phyloP scores from a whole-genome alignment of 352 stramenopile genomes.

The Phytophthora pisi region DNA sequence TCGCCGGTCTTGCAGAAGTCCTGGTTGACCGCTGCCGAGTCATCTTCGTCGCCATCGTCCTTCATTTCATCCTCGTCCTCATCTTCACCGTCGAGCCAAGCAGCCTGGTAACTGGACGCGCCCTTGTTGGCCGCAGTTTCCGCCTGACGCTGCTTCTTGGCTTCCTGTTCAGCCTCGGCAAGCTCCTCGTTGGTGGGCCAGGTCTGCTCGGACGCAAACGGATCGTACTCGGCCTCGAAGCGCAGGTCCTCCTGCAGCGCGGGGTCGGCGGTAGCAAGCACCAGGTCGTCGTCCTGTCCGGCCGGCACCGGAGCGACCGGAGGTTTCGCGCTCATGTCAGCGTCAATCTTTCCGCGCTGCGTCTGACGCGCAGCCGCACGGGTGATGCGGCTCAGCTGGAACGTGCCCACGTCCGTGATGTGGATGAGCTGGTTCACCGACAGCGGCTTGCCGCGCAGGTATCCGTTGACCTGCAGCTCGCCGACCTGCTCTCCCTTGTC shows the following conservation, averaged over 20 bases:
- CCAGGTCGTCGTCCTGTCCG: slow-evolving; percentile 39
- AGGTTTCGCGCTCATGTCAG: slow-evolving; percentile 29
- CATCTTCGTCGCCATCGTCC: slow-evolving; percentile 57
- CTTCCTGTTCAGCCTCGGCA: slow-evolving; percentile 77
- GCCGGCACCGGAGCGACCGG: slow-evolving; percentile 17
- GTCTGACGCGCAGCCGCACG: slow-evolving; percentile 52
- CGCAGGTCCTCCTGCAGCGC: slow-evolving; percentile 81
- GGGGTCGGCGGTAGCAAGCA: slow-evolving; percentile 72
- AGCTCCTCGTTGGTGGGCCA: slow-evolving; percentile 96
- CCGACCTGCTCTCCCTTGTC: slow-evolving; percentile 51
- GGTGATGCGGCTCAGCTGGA: slow-evolving; percentile 84
- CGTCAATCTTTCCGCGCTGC: slow-evolving; percentile 44
- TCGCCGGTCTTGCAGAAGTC: slow-evolving; percentile 83
- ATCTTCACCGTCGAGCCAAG: slow-evolving; percentile 91
- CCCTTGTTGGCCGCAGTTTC: slow-evolving; percentile 50
- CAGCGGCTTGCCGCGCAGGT: slow-evolving; percentile 94
- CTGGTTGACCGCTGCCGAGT: slow-evolving; percentile 58
- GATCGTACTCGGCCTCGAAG: slow-evolving; percentile 92
- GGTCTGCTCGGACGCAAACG: slow-evolving; percentile 97
- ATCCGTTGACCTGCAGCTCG: slow-evolving; percentile 93
- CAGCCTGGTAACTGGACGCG: slow-evolving; percentile 94
- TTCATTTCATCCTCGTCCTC: slow-evolving; percentile 69
- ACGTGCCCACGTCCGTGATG: slow-evolving; percentile 96
- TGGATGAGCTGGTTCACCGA: slow-evolving; percentile 97
- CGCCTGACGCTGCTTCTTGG: slow-evolving; percentile 65